phyloP scores from a whole-genome alignment of 2,329 filamentous ascomycete genomes.

The Cordyceps cicadae region DNA sequence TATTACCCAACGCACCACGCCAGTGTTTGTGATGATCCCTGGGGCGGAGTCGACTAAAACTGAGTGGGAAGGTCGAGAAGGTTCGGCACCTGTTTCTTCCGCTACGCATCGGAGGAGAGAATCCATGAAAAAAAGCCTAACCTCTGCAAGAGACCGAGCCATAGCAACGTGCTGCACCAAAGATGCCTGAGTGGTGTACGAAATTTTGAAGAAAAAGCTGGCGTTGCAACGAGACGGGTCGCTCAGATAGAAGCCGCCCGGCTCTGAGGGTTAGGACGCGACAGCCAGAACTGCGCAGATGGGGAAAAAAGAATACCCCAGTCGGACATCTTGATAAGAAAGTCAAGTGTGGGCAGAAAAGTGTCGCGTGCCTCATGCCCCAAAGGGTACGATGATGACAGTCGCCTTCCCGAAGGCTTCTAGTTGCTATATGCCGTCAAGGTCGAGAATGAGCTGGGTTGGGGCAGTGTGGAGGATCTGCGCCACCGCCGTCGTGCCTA shows the following conservation, averaged over 20 bases:
- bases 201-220: background rate
- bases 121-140: background rate
- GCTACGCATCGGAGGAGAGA: no score
- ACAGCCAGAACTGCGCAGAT: background rate
- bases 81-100: background rate
- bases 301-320: no score
- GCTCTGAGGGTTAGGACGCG: background rate
- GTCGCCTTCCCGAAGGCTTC: background rate
- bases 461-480: background rate
- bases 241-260: no score
- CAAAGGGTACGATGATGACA: background rate
- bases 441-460: background rate
- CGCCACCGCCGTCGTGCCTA: background rate
- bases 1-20: background rate
- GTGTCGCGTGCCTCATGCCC: conserved; percentile 2
- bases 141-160: background rate
- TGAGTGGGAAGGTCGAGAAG: conserved; percentile 3
- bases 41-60: conserved; percentile 7
- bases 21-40: background rate
- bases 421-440: background rate
- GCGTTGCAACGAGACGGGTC: background rate
- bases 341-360: background rate
- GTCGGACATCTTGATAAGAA: background rate
- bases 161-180: background rate
- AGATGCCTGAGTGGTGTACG: background rate